Conservation (phyloP, 768 basidiomycete species). For the Cyclocybe aegerita region DNA sequence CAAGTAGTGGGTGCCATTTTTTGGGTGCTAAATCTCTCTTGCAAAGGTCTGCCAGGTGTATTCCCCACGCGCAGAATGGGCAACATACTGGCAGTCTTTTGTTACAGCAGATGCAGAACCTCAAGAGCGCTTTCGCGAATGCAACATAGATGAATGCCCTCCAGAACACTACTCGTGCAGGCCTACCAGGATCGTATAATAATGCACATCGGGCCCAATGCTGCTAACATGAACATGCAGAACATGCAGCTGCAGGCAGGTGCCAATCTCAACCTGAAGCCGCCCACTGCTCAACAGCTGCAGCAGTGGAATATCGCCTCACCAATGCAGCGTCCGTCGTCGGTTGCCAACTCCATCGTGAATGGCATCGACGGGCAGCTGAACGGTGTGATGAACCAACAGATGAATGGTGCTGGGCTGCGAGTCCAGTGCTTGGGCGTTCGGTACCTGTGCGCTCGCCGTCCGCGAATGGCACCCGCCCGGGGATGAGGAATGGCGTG, state of each 20-base stretch:
- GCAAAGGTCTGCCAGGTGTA: conserved; percentile 13
- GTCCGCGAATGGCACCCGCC: conserved; percentile 58
- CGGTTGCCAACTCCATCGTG: conserved; percentile 22
- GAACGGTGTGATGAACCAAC: conserved; percentile 12
- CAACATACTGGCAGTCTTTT: conserved; percentile 39
- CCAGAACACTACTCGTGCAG: conserved; percentile 31
- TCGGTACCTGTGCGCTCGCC: conserved; percentile 45
- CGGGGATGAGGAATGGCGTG: conserved; percentile 33
- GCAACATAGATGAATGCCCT: conserved; percentile 38
- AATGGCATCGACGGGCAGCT: conserved; percentile 23
- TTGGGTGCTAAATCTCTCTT: too few relatives aligned
- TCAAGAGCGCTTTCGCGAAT: conserved; percentile 56
- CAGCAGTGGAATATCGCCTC: conserved; percentile 31
- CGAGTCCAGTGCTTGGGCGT: conserved; percentile 37
- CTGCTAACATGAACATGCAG: conserved; percentile 35
- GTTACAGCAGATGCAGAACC: conserved; percentile 57
- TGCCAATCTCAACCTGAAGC: conserved; percentile 41
- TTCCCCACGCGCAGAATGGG: conserved; percentile 30
- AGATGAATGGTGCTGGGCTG: conserved; percentile 11
- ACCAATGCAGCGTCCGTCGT: conserved; percentile 31
- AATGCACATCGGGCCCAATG: conserved; percentile 37
- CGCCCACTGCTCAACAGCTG: conserved; percentile 38
- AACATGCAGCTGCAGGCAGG: conserved; percentile 29
- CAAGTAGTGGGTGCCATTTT: too few relatives aligned
- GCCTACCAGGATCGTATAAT: conserved; percentile 33